A percentile compares a stretch with the other conserved stretches of the same genome.
phyloP scores from a whole-genome alignment of 1,284 basidiomycete species.

The Malassezia pachydermatis region DNA sequence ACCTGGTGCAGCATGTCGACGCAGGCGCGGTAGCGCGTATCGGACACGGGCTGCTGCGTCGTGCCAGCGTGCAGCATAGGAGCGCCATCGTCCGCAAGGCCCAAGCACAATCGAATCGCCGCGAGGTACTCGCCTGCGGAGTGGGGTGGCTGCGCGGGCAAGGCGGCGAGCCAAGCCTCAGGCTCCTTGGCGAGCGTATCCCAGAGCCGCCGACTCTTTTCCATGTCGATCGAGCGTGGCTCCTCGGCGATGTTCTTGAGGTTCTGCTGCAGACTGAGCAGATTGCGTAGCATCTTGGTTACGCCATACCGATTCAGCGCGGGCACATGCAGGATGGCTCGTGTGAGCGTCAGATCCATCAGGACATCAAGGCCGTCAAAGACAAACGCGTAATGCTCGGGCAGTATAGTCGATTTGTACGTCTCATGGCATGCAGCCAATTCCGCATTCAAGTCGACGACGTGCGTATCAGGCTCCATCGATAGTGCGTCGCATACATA shows the following conservation, averaged over 20 bases:
- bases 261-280: constrained; percentile 83
- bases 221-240: constrained; percentile 59
- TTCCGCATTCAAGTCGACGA: constrained; percentile 76
- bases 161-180: constrained; percentile 7
- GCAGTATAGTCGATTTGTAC: constrained; percentile 24
- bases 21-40: constrained; percentile 3
- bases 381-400: constrained; percentile 57
- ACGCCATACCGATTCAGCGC: constrained; percentile 68
- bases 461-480: constrained; percentile 77
- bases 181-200: constrained; percentile 46
- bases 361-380: constrained; percentile 77
- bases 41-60: neutral
- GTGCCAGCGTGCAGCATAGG: constrained; percentile 9
- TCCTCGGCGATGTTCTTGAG: constrained; percentile 54
- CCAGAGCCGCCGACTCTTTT: constrained; percentile 69
- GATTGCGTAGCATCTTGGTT: constrained; percentile 78
- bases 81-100: constrained; percentile 22
- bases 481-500: constrained; percentile 54
- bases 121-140: constrained; percentile 29
- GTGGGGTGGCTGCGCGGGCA: constrained; percentile 4
- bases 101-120: constrained; percentile 33
- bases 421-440: constrained; percentile 66
- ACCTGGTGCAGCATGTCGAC: neutral
- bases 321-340: constrained; percentile 63
- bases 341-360: constrained; percentile 72